A percentile compares a stretch with the other conserved stretches of the same genome.
These are phyloP conservation scores for Patellifolia procumbens DNA, from an alignment of 179 eudicot species.

Conservation along the genomic window DNA sequence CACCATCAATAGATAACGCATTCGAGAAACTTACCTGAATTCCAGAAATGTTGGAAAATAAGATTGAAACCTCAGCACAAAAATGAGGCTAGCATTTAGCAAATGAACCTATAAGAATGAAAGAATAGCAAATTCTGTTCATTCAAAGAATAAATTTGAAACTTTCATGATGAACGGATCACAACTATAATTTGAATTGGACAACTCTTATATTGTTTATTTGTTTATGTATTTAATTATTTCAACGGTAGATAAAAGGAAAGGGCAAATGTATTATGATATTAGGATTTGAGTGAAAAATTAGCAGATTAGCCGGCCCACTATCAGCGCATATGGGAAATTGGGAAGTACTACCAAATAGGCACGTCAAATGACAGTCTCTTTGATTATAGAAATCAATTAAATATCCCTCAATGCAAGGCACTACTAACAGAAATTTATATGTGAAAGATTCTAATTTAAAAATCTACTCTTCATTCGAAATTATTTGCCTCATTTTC, in stretches of 20 bases:
- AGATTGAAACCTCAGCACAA: background rate
- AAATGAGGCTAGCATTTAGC: background rate
- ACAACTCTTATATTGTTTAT: background rate
- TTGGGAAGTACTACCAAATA: slow-evolving; percentile 11
- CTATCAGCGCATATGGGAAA: slow-evolving; percentile 1
- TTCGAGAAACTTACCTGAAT: background rate
- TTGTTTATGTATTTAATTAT: background rate
- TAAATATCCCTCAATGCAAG: background rate
- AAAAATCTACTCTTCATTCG: no score
- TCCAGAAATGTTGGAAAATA: background rate
- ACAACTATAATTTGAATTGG: slow-evolving; percentile 16
- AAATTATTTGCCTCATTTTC: no score
- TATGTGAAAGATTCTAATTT: no score
- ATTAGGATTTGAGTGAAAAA: background rate
- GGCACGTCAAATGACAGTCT: slow-evolving; percentile 14
- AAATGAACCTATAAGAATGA: background rate
- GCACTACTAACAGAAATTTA: background rate
- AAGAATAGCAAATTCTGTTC: background rate
- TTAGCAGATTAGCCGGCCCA: slow-evolving; percentile 31
- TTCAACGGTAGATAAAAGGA: background rate
- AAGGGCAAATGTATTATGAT: background rate
- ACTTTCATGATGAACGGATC: slow-evolving; percentile 1
- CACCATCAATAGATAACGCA: no score
- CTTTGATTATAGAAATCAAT: background rate
- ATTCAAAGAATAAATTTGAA: background rate